These are phyloP conservation scores for Tricholoma bakamatsutake DNA, from an alignment of 768 basidiomycete species.

Conservation along the genomic window DNA sequence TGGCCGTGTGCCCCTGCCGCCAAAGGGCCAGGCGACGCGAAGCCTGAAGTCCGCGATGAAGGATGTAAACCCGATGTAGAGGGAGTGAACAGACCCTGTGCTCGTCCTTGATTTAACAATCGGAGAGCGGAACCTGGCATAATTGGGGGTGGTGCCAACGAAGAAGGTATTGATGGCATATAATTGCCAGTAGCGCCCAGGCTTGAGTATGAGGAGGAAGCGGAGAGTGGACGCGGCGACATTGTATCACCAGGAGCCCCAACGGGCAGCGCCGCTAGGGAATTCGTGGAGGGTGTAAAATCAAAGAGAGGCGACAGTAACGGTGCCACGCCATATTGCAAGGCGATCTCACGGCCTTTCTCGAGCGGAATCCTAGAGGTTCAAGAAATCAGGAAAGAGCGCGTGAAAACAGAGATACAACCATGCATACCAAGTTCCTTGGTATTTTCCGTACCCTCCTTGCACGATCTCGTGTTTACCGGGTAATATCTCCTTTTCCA, in stretches of 20 bases:
- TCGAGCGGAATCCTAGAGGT: conserved; percentile 87
- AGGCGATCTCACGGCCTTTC: conserved; percentile 86
- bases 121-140: conserved; percentile 85
- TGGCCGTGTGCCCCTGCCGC: conserved; percentile 39
- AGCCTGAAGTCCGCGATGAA: conserved; percentile 39
- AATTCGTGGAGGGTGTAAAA: conserved; percentile 74
- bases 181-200: conserved; percentile 42
- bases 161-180: conserved; percentile 39
- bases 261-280: conserved; percentile 63
- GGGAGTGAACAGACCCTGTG: conserved; percentile 81
- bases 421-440: conserved; percentile 86
- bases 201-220: conserved; percentile 62
- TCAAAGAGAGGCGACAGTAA: conserved; percentile 90
- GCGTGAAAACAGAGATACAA: conserved; percentile 1
- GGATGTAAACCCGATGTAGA: conserved; percentile 56
- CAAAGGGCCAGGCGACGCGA: conserved; percentile 48
- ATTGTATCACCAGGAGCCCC: conserved; percentile 39
- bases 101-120: conserved; percentile 78
- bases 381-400: not conserved
- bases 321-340: conserved; percentile 86
- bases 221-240: conserved; percentile 61
- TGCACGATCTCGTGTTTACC: conserved; percentile 98
- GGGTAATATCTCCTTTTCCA: conserved; percentile 93
- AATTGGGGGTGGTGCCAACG: conserved; percentile 75
- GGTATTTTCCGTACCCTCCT: conserved; percentile 98